These are phyloP conservation scores for Colletotrichum tropicale DNA, from an alignment of 2,329 filamentous ascomycete genomes.

Conservation along the genomic window DNA sequence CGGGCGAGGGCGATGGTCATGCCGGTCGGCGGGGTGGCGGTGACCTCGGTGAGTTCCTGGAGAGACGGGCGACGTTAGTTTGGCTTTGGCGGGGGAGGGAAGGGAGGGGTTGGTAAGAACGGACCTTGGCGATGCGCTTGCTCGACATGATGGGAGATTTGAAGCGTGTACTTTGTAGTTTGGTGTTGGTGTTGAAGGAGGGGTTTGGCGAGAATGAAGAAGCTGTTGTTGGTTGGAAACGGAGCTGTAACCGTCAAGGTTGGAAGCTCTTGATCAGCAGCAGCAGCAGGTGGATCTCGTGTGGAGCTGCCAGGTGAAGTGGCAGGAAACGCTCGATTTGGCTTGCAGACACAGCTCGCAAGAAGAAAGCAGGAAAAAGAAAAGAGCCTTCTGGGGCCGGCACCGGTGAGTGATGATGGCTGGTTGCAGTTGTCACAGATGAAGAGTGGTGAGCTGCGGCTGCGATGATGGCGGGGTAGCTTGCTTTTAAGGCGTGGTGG, in stretches of 20 bases:
- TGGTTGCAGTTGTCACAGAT: neutral
- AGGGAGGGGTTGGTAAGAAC: neutral
- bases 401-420: neutral
- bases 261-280: neutral
- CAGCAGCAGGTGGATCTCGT: neutral
- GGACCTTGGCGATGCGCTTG: conserved; percentile 51
- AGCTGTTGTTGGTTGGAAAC: neutral
- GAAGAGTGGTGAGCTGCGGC: neutral
- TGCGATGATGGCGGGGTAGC: conserved; percentile 17
- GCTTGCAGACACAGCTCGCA: neutral
- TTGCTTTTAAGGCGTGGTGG: conserved; percentile 5
- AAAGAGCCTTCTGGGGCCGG: neutral
- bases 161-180: neutral
- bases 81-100: neutral
- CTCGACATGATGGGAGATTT: conserved; percentile 37
- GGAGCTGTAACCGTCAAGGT: neutral
- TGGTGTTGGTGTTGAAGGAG: neutral
- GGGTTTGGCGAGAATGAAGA: neutral
- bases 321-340: neutral
- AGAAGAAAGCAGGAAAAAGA: neutral
- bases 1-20: conserved; percentile 51
- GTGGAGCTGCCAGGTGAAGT: neutral
- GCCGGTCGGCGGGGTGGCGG: conserved; percentile 48
- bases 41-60: conserved; percentile 61
- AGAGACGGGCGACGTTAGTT: conserved; percentile 22